Percentiles rank a stretch among this genome's conserved stretches.
These are phyloP conservation scores for Arthrinium phaeospermum DNA, from an alignment of 2,329 filamentous ascomycete species.

Conservation along the genomic window DNA sequence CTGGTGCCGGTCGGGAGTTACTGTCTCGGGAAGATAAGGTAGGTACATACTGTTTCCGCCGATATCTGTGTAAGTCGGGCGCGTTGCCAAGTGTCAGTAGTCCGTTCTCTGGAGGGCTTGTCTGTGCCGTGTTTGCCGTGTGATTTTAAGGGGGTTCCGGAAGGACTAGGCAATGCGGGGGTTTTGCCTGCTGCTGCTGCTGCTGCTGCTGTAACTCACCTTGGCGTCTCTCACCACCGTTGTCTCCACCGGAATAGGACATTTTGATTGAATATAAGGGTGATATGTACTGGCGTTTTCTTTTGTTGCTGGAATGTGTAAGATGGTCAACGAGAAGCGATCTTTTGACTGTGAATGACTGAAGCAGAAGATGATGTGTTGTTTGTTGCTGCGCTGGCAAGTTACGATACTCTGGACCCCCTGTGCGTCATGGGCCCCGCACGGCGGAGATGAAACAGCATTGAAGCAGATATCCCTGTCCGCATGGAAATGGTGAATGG, in stretches of 20 bases:
- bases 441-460: background rate
- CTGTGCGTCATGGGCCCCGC: conserved; percentile 3
- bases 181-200: background rate
- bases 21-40: background rate
- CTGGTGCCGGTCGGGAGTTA: background rate
- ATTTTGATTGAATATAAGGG: conserved; percentile 22
- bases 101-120: background rate
- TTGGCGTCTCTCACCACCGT: conserved; percentile 29
- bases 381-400: background rate
- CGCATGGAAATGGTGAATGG: background rate
- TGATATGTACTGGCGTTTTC: background rate
- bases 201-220: conserved; percentile 25
- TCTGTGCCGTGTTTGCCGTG: background rate
- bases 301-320: background rate
- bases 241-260: conserved; percentile 28
- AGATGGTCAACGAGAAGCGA: background rate
- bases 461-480: conserved; percentile 6
- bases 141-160: conserved; percentile 1
- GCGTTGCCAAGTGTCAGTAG: background rate
- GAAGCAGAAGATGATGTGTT: background rate
- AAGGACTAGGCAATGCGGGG: conserved; percentile 21
- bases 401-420: background rate
- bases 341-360: background rate
- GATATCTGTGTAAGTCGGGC: conserved; percentile 24
- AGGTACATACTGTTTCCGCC: conserved; percentile 35